These are phyloP conservation scores for Murraya paniculata DNA, from an alignment of 345 rosid species.

Conservation along the genomic window DNA sequence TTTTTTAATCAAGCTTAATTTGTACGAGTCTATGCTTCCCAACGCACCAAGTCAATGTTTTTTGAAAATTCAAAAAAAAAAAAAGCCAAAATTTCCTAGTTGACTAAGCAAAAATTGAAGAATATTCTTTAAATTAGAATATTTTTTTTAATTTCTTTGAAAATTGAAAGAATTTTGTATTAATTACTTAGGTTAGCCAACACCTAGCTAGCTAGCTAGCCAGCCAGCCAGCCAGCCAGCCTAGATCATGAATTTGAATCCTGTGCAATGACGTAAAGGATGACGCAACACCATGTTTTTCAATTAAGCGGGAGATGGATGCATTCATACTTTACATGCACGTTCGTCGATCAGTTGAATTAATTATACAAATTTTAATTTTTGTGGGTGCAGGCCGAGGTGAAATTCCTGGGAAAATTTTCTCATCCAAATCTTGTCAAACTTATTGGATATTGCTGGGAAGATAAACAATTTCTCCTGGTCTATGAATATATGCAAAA, in stretches of 20 bases:
- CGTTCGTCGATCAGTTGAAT: too few species aligned
- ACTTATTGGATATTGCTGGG: constrained; percentile 82
- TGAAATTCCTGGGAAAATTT: constrained; percentile 73
- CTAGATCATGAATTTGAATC: too few species aligned
- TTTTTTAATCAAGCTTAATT: too few species aligned
- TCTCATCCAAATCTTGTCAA: constrained; percentile 80
- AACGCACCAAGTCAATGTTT: background rate
- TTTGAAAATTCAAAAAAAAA: background rate
- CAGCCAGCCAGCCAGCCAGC: too few species aligned
- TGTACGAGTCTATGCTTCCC: background rate
- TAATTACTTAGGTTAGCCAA: too few species aligned
- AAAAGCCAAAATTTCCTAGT: background rate
- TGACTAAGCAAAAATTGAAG: background rate
- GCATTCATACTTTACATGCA: background rate
- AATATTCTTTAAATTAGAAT: background rate
- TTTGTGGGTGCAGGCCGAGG: constrained; percentile 60
- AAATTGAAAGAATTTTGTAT: too few species aligned
- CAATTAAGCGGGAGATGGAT: background rate
- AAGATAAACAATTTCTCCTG: constrained; percentile 62
- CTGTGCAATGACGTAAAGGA: background rate
- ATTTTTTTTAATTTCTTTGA: too few species aligned
- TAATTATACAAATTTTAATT: background rate
- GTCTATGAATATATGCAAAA: constrained; percentile 73
- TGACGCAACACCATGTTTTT: background rate
- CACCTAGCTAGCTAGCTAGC: too few species aligned